Percentiles rank a stretch among this genome's conserved stretches.
phyloP scores from a whole-genome alignment of 345 rosid species.

The Pseudoturritis turrita region DNA sequence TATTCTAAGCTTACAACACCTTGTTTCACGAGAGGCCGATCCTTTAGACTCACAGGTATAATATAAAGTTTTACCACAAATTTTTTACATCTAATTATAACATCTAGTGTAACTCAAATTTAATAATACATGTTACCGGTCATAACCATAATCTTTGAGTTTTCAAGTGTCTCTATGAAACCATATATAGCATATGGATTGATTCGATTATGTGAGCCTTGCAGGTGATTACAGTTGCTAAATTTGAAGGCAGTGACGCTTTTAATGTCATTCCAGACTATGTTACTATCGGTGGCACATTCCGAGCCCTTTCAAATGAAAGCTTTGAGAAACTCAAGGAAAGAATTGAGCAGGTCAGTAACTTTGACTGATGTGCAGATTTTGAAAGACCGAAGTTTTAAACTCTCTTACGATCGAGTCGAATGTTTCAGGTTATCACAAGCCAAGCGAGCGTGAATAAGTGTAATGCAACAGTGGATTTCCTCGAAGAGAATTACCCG shows the following conservation, averaged over 20 bases:
- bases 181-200: background rate
- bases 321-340: conserved; percentile 54
- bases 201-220: background rate
- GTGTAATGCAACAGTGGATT: conserved; percentile 66
- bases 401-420: background rate
- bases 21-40: conserved; percentile 87
- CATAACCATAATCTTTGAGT: background rate
- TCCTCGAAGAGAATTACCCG: conserved; percentile 40
- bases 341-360: conserved; percentile 70
- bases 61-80: background rate
- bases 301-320: conserved; percentile 65
- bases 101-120: too few relatives aligned
- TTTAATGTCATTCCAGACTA: conserved; percentile 87
- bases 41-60: conserved; percentile 87
- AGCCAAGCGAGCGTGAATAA: conserved; percentile 85
- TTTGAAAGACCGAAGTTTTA: background rate
- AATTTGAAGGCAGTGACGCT: conserved; percentile 75
- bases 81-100: too few relatives aligned
- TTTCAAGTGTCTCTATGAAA: background rate
- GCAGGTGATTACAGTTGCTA: conserved; percentile 76
- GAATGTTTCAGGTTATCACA: conserved; percentile 54
- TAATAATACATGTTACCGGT: too few relatives aligned
- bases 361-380: background rate
- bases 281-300: conserved; percentile 84
- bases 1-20: conserved; percentile 73